These are phyloP conservation scores for Fusarium abutilonis DNA, from an alignment of 2,329 filamentous ascomycete species.

Conservation along the genomic window DNA sequence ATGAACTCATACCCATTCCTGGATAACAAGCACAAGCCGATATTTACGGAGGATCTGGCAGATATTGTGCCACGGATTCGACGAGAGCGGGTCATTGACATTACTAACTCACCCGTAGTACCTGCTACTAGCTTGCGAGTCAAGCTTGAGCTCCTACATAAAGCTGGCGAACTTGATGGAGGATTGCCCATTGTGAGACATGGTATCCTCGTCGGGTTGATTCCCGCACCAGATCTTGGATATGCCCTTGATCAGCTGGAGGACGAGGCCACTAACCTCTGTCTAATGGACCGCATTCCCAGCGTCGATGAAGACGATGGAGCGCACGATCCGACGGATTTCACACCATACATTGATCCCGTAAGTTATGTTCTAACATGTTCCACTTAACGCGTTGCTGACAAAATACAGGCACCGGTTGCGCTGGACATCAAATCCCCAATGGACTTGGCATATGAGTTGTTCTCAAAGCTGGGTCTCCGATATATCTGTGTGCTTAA, in stretches of 20 bases:
- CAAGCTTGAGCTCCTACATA: constrained; percentile 84
- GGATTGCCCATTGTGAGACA: constrained; percentile 87
- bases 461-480: constrained; percentile 92
- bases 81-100: constrained; percentile 84
- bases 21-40: constrained; percentile 93
- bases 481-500: constrained; percentile 90
- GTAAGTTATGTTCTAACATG: constrained; percentile 56
- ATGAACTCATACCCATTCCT: constrained; percentile 98
- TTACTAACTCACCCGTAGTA: constrained; percentile 82
- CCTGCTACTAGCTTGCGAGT: constrained; percentile 77
- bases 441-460: constrained; percentile 95
- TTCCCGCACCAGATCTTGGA: constrained; percentile 92
- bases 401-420: constrained; percentile 73
- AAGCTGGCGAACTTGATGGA: constrained; percentile 89
- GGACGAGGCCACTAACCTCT: constrained; percentile 77
- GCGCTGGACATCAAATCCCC: constrained; percentile 88
- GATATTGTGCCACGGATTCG: constrained; percentile 85
- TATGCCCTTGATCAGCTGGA: constrained; percentile 87
- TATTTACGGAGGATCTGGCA: constrained; percentile 87
- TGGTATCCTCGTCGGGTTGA: constrained; percentile 84
- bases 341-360: constrained; percentile 91
- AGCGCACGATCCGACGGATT: constrained; percentile 77
- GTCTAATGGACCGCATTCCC: constrained; percentile 79
- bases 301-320: constrained; percentile 72
- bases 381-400: constrained; percentile 7